Base-by-base conservation (phyloP, 768 basidiomycete species). In the Tephrocybe sp. region DNA sequence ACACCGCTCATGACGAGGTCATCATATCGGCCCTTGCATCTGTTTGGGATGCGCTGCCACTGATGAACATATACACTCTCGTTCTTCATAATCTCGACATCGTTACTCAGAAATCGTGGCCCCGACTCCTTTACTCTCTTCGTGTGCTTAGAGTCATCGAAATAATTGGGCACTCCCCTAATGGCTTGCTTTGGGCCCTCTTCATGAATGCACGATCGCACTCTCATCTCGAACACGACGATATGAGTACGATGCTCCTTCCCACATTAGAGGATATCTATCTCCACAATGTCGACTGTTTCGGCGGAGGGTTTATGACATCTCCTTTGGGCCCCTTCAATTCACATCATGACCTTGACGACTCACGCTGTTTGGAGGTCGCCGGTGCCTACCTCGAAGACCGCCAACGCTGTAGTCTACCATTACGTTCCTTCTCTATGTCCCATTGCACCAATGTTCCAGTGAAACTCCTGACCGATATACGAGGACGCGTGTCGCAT, bases 281-380 rank as follows among this genome's bases (percentile, higher is more conserved):
- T 57, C 60, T 75, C 9, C 67, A 69, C 53, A 61, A 65, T 10
- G 61, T 73, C 7, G 69, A 75, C 45, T 73, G 71, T 41, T 70
- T 69, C 30, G 64, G 67, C 39, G 74, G 73, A 18, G 73, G 74
- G 18, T 68, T 66, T 53, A 75, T 75, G 74, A 62, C 72, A 21
- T 66, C 68, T 8, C 57, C 61, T 18, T 60, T 51, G 4, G 61
- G 58, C 1, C 60, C 63, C 20, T 53, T 68, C 28, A 69, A 75
- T 53, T 73, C 70, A 1, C 61, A 69, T 45, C 57, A 42, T 43
- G 69, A 74, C 48, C 60, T 72, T 38, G 74, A 74, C 54, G 73
- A 75, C 53, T 73, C 73, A 8, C 62, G 69, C 15, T 75, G 74
- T 54, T 61, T 75, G 37, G 73, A 75, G 34, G 73, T 75, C 3